Evolutionary conservation across 2,329 filamentous ascomycete genomes (phyloP), one percentile per base, ranked within the genome.

Genomic region (Xylaria sp.): DNA sequence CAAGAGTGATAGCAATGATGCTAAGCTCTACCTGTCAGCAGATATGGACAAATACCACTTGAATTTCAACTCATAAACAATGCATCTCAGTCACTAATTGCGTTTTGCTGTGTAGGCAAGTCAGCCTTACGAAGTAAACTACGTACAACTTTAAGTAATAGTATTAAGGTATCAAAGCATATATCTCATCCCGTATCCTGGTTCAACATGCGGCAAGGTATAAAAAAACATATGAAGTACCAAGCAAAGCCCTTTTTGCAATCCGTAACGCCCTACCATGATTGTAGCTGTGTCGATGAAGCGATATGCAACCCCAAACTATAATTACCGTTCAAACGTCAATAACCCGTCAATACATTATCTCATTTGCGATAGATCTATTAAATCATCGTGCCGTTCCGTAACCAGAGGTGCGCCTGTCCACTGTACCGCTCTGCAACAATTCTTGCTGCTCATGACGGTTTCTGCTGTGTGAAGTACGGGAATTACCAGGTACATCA

Each of bases 381-480:
- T 41, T 7, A 28, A 23, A 41, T 57, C 39, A 67, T 41, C 57
- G 31, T 23, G 64, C 18, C 15, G 69, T 71, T 57, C 67, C 70
- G 49, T 71, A 70, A 3, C 41, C 48, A 18, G 63, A 58, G 7
- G 9, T 49, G 23, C 36, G 33, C 12, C 59, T 62, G 20, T 51
- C 52, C 13, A 51, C 48, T 8, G 49, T 2, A 4, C 46, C 33
- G 4, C 51, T 60, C 18, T 54, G 60, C 39, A 64, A 8, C n/a
- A 60, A 60, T 10, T 20, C 41, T 43, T 43, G 57, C 51, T 62
- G 49, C 57, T 41, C 76, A 5, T 78, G 79, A 4, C 73, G 75
- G 49, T 54, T 20, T 31, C 25, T 25, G 10, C 12, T 23, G 18
- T 33, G 25, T 15, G 83, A 66, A 49, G 58, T 15, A 23, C 36